Base-by-base conservation (phyloP, 2,329 filamentous ascomycete species). In the Penicillium janthinellum region DNA sequence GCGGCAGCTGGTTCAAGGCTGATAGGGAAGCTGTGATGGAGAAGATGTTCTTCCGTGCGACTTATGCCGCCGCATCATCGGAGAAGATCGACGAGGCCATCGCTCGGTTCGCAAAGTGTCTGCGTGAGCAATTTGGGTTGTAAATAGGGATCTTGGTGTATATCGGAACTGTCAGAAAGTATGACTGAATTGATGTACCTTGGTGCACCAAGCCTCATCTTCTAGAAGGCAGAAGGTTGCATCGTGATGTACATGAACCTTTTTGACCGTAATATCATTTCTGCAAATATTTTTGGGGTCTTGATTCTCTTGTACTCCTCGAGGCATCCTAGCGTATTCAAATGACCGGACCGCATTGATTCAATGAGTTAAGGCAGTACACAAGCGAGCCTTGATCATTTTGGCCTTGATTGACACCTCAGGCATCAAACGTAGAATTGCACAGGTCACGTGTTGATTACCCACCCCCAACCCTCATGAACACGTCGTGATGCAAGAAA, bases 1-100 rank as follows among this genome's bases (percentile, higher is more conserved):
- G 90, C 50, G 95, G 95, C 3, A 93, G 88, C 50, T 99, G 93
- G 93, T 99, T 98, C 83, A 84, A 87, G 59, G 90, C 93, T 0
- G 89, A 95, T 72, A 84, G 83, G 45, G 82, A 85, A 50, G 82
- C 80, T 11, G 74, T 78, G 55, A 80, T 82, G 53, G 81, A 82
- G 11, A 88, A 87, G 31, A 82, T 96, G 76, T 97, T 91, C 79
- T 96, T 98, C 82, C 86, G 95, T 54, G 88, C 91, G 4, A 99
- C 94, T 0, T 99, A 90, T 79, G 93, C 94, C 0, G 88, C 92
- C 39, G 92, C 92, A 2, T 87, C 85, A 12, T 82, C 84, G 14
- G 84, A 88, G 56, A 85, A 87, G 66, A 92, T 94, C 82, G 81
- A 81, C 2, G 84, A 88, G 70, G 90, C 90, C 1, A 91, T 92